Evolutionary conservation across 352 stramenopile species (phyloP).

Genomic region (Phytopythium aichiense): DNA sequence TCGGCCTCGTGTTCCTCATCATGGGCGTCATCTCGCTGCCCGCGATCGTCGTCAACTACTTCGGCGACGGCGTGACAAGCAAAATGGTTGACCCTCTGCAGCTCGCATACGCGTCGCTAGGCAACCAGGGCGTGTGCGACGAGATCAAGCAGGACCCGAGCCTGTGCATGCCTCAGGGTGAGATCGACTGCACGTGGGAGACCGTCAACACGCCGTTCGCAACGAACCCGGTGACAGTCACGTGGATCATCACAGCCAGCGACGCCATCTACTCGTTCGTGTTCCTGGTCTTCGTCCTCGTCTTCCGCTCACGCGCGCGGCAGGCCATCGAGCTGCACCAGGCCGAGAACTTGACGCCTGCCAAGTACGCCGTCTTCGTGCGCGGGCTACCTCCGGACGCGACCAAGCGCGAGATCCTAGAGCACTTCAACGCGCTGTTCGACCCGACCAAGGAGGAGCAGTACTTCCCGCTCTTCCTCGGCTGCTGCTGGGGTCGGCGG

Average conservation of each 20-base stretch:
- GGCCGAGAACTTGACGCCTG: constrained; percentile 74
- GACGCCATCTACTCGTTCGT: constrained; percentile 63
- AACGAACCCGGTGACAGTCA: constrained; percentile 37
- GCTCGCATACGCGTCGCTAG: constrained; percentile 67
- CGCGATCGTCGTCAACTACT: constrained; percentile 59
- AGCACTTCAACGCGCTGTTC: constrained; percentile 76
- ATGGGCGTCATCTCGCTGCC: constrained; percentile 71
- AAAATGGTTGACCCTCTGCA: constrained; percentile 69
- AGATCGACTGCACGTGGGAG: constrained; percentile 68
- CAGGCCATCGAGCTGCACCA: constrained; percentile 58
- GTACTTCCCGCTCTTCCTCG: constrained; percentile 57
- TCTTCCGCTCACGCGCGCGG: constrained; percentile 38
- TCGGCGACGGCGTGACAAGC: constrained; percentile 54
- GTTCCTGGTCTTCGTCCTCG: constrained; percentile 64
- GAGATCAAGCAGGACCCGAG: constrained; percentile 40
- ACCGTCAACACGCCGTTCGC: constrained; percentile 76
- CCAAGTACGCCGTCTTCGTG: constrained; percentile 81
- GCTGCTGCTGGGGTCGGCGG: constrained; percentile 53
- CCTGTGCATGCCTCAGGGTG: constrained; percentile 40
- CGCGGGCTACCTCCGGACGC: constrained; percentile 62
- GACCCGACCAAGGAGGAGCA: constrained; percentile 65
- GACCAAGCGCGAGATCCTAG: constrained; percentile 54
- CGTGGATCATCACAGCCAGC: constrained; percentile 70
- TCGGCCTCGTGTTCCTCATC: constrained; percentile 52
- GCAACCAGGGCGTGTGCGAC: constrained; percentile 70